Percentiles rank a stretch among this genome's conserved stretches.
phyloP scores from a whole-genome alignment of 2,329 filamentous ascomycete species.

The Aspergillus sp. region DNA sequence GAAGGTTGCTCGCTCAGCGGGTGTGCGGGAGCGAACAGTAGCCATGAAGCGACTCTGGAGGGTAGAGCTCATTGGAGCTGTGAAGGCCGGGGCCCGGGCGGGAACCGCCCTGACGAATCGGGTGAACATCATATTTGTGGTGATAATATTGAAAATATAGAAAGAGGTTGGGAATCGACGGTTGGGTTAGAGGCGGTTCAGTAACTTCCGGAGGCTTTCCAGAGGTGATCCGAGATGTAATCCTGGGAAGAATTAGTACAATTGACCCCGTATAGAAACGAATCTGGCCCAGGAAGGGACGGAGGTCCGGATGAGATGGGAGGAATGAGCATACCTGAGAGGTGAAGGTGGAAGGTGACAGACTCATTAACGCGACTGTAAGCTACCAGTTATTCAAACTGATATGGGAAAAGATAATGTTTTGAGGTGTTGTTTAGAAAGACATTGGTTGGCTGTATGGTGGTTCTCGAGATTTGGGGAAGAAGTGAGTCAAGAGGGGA shows the following conservation, averaged over 20 bases:
- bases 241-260: constrained; percentile 43
- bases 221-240: constrained; percentile 70
- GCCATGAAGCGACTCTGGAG: constrained; percentile 55
- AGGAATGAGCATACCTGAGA: constrained; percentile 66
- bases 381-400: constrained; percentile 35
- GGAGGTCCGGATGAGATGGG: neutral
- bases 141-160: constrained; percentile 13
- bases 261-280: neutral
- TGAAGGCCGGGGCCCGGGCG: constrained; percentile 47
- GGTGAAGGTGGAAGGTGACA: constrained; percentile 80
- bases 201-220: constrained; percentile 65
- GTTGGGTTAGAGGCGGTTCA: constrained; percentile 23
- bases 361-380: constrained; percentile 75
- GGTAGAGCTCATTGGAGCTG: constrained; percentile 32
- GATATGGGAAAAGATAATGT: constrained; percentile 8
- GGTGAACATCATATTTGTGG: constrained; percentile 51
- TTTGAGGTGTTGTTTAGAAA: constrained; percentile 21
- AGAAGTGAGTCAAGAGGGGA: constrained; percentile 12
- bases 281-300: neutral
- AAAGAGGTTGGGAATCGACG: neutral
- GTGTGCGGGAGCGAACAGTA: constrained; percentile 63
- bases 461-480: constrained; percentile 7
- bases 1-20: constrained; percentile 80
- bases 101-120: constrained; percentile 55
- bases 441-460: constrained; percentile 24